Evolutionary conservation across 2,329 filamentous ascomycete species (phyloP).

Genomic region (Tothia fuscella): DNA sequence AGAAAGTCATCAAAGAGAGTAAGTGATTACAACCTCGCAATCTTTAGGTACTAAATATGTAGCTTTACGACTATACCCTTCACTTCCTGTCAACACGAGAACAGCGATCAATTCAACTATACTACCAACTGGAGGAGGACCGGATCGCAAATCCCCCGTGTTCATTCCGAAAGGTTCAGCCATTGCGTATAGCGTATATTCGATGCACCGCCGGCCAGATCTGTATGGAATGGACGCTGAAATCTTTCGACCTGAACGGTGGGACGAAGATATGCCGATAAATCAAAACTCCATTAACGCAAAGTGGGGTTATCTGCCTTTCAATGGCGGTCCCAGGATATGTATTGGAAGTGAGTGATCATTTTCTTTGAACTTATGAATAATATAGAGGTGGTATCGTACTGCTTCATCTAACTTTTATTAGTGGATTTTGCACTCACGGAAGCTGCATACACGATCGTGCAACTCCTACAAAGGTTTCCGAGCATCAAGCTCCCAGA

Average conservation of each 20-base stretch:
- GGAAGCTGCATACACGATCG: slow-evolving; percentile 37
- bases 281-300: slow-evolving; percentile 8
- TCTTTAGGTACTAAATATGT: not conserved
- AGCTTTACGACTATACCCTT: slow-evolving; percentile 39
- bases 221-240: slow-evolving; percentile 34
- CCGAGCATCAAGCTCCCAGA: not conserved
- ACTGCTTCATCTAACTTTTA: not conserved
- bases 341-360: slow-evolving; percentile 40
- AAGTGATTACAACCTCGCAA: slow-evolving; percentile 14
- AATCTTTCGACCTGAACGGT: slow-evolving; percentile 37
- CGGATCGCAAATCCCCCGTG: slow-evolving; percentile 32
- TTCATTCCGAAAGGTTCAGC: slow-evolving; percentile 32
- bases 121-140: slow-evolving; percentile 34
- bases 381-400: slow-evolving; percentile 6
- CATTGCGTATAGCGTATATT: slow-evolving; percentile 33
- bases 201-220: slow-evolving; percentile 38
- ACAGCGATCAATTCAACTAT: slow-evolving; percentile 35
- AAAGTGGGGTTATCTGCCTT: slow-evolving; percentile 36
- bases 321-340: slow-evolving; percentile 36
- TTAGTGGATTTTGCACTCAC: slow-evolving; percentile 32
- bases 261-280: slow-evolving; percentile 38
- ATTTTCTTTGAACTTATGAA: not conserved
- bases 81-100: slow-evolving; percentile 38
- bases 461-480: slow-evolving; percentile 34
- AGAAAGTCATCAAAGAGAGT: slow-evolving; percentile 49